These are phyloP conservation scores for Cryptococcus sp. DNA, from an alignment of 1,284 basidiomycete genomes.

Conservation along the genomic window DNA sequence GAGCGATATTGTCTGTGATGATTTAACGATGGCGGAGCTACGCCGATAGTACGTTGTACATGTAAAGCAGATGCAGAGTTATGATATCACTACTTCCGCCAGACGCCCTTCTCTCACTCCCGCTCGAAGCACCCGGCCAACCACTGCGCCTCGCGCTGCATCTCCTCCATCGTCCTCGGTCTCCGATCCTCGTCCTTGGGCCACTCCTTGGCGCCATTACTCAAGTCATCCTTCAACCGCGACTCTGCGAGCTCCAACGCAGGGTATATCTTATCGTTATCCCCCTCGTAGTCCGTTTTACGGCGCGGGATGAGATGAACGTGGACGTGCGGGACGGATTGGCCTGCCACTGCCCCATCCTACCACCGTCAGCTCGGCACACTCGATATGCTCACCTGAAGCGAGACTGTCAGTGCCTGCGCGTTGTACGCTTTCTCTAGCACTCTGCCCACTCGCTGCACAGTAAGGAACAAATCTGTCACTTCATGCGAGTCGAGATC, in stretches of 20 bases:
- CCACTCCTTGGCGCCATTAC: conserved; percentile 56
- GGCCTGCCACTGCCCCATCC: conserved; percentile 83
- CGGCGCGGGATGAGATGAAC: conserved; percentile 83
- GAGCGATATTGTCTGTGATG: too few species aligned
- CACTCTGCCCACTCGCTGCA: conserved; percentile 58
- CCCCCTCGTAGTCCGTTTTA: conserved; percentile 58
- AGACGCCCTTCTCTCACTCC: too few species aligned
- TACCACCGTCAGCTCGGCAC: conserved; percentile 42
- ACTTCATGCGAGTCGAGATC: conserved; percentile 74
- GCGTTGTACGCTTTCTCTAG: conserved; percentile 54
- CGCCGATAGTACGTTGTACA: too few species aligned
- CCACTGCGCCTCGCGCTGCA: conserved; percentile 74
- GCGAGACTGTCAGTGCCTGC: conserved; percentile 71
- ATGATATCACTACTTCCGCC: too few species aligned
- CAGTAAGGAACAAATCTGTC: conserved; percentile 71
- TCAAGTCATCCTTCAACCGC: conserved; percentile 6
- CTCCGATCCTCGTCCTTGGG: conserved; percentile 67
- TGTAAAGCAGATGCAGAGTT: too few species aligned
- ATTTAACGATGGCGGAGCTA: too few species aligned
- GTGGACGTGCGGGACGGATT: conserved; percentile 86
- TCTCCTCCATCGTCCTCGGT: conserved; percentile 68
- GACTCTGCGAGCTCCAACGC: conserved; percentile 69
- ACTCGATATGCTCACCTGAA: conserved; percentile 62
- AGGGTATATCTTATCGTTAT: conserved; percentile 78
- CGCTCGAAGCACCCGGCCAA: conserved; percentile 59